Percentiles rank a stretch among this genome's conserved stretches.
Evolutionary conservation across 352 stramenopile species (phyloP).

Genomic region (Globisporangium acanthophoron): DNA sequence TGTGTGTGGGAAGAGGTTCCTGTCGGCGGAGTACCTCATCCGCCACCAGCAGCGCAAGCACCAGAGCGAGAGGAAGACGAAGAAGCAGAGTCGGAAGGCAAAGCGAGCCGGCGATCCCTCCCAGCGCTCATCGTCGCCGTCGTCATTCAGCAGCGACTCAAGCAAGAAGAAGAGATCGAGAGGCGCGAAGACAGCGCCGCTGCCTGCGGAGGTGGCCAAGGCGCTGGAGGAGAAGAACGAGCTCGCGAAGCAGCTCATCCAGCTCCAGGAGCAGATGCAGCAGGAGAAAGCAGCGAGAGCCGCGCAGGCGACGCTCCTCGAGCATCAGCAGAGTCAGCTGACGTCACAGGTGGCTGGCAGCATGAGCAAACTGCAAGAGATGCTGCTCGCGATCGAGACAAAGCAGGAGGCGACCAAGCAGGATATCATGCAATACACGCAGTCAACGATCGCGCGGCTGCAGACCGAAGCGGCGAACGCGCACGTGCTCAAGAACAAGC

Average conservation of each 20-base stretch:
- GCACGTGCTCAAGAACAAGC: slow-evolving; percentile 16
- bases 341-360: slow-evolving; percentile 41
- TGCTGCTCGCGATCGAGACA: slow-evolving; percentile 56
- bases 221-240: slow-evolving; percentile 53
- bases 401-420: slow-evolving; percentile 57
- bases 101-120: background rate
- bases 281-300: slow-evolving; percentile 43
- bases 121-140: slow-evolving; percentile 8
- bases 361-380: slow-evolving; percentile 54
- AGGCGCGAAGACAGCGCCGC: slow-evolving; percentile 5
- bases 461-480: slow-evolving; percentile 33
- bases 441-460: slow-evolving; percentile 41
- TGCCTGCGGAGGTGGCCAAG: slow-evolving; percentile 36
- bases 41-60: slow-evolving; percentile 68
- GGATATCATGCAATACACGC: slow-evolving; percentile 60
- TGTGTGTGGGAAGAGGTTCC: slow-evolving; percentile 70
- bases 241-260: slow-evolving; percentile 45
- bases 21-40: slow-evolving; percentile 67
- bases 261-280: slow-evolving; percentile 49
- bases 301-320: slow-evolving; percentile 32
- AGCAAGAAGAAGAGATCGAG: slow-evolving; percentile 1
- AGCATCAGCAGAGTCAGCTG: slow-evolving; percentile 51
- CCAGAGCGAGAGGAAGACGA: slow-evolving; percentile 19
- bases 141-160: background rate
- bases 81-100: slow-evolving; percentile 12